A percentile compares a stretch with the other conserved stretches of the same genome.
Conservation (phyloP, 2,329 filamentous ascomycete species). For the Emergomyces orientalis region DNA sequence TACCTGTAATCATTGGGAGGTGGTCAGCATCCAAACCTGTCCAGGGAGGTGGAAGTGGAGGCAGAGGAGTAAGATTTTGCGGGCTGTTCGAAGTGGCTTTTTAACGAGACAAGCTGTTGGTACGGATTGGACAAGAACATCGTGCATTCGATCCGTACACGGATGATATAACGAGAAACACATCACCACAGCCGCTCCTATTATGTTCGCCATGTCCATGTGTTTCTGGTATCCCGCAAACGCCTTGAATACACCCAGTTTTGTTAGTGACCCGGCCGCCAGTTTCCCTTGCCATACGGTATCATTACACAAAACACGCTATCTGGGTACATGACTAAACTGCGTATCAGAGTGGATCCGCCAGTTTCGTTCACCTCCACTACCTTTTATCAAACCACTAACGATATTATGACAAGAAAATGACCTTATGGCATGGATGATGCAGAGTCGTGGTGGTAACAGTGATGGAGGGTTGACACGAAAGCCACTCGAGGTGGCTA, state of each 20-base stretch:
- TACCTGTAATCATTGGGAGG: neutral
- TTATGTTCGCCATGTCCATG: no score
- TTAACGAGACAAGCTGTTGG: no score
- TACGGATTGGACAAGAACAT: no score
- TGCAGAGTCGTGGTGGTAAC: neutral
- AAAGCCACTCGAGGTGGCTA: neutral
- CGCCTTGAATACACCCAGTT: neutral
- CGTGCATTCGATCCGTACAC: no score
- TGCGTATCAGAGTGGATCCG: neutral
- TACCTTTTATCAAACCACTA: neutral
- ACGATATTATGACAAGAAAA: neutral
- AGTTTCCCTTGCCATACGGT: neutral
- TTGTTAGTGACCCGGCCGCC: neutral
- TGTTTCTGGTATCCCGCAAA: neutral
- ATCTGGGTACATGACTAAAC: neutral
- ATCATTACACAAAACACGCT: conserved; percentile 1
- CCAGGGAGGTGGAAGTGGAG: neutral
- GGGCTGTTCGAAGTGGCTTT: no score
- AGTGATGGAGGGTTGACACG: neutral
- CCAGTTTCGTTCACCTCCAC: neutral
- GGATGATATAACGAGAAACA: no score
- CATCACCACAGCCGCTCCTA: no score
- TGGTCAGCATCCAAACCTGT: neutral
- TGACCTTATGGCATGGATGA: neutral
- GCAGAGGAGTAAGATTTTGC: neutral